Conservation (phyloP, 345 rosid species). For the Salix purpurea region DNA sequence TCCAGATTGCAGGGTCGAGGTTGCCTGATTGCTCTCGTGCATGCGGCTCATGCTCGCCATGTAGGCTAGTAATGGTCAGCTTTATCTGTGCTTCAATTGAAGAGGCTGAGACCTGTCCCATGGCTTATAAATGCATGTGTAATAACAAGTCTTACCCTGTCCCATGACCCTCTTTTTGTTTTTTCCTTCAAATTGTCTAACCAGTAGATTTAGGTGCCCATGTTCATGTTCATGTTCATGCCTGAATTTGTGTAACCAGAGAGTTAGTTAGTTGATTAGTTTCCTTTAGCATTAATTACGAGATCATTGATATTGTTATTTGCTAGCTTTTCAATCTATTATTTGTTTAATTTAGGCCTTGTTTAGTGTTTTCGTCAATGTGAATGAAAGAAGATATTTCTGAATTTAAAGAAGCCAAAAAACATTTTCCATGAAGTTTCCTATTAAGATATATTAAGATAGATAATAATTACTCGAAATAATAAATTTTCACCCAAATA, state of each 20-base stretch:
- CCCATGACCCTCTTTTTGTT: conserved; percentile 18
- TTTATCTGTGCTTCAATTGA: conserved; percentile 73
- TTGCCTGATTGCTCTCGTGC: conserved; percentile 89
- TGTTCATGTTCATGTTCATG: background rate
- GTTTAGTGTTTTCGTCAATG: too few relatives aligned
- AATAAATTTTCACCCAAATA: too few relatives aligned
- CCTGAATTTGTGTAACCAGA: conserved; percentile 4
- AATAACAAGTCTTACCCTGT: conserved; percentile 79
- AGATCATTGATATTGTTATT: too few relatives aligned
- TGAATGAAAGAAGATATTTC: too few relatives aligned
- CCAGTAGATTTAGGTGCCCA: background rate
- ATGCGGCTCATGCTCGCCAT: conserved; percentile 87
- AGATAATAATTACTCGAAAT: too few relatives aligned
- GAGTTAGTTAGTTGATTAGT: background rate
- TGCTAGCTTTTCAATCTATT: too few relatives aligned
- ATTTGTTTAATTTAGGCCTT: too few relatives aligned
- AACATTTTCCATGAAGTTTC: too few relatives aligned
- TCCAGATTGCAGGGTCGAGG: conserved; percentile 77
- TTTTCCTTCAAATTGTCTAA: too few relatives aligned
- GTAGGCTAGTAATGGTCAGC: conserved; percentile 89
- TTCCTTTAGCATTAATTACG: background rate
- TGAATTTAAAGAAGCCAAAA: too few relatives aligned
- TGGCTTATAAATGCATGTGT: conserved; percentile 97
- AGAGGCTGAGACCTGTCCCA: conserved; percentile 96
- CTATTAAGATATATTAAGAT: too few relatives aligned